These are phyloP conservation scores for Nothophytophthora sp. DNA, from an alignment of 352 stramenopile species.

Conservation along the genomic window DNA sequence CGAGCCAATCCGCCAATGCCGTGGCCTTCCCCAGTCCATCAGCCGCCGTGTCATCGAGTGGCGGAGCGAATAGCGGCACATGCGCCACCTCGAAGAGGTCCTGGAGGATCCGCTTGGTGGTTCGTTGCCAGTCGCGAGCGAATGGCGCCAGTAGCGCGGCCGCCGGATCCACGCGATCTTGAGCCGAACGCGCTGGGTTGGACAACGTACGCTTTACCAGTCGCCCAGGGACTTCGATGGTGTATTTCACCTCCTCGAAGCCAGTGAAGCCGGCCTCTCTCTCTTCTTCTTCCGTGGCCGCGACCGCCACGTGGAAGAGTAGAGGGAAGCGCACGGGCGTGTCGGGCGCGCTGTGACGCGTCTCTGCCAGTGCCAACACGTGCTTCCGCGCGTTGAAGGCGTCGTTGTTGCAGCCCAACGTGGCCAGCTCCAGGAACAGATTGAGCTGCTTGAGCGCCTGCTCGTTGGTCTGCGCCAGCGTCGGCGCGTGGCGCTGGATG, in stretches of 20 bases:
- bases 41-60: conserved; percentile 5
- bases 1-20: conserved; percentile 55
- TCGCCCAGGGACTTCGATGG: conserved; percentile 47
- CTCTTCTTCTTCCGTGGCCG: conserved; percentile 10
- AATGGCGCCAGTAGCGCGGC: conserved; percentile 49
- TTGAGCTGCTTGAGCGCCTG: conserved; percentile 82
- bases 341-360: conserved; percentile 11
- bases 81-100: conserved; percentile 62
- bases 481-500: conserved; percentile 45
- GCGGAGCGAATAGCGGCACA: conserved; percentile 39
- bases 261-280: conserved; percentile 6
- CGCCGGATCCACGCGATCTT: conserved; percentile 20
- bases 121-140: conserved; percentile 66
- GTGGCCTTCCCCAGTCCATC: conserved; percentile 16
- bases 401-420: conserved; percentile 73
- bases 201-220: conserved; percentile 61
- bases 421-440: conserved; percentile 67
- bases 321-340: conserved; percentile 53
- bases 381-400: conserved; percentile 54
- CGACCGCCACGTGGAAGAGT: conserved; percentile 48
- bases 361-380: conserved; percentile 33
- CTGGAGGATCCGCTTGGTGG: conserved; percentile 56
- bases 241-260: conserved; percentile 37
- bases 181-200: conserved; percentile 27
- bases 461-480: conserved; percentile 59